Base-by-base conservation (phyloP, 2,329 filamentous ascomycete genomes). In the Aspergillus sp. region DNA sequence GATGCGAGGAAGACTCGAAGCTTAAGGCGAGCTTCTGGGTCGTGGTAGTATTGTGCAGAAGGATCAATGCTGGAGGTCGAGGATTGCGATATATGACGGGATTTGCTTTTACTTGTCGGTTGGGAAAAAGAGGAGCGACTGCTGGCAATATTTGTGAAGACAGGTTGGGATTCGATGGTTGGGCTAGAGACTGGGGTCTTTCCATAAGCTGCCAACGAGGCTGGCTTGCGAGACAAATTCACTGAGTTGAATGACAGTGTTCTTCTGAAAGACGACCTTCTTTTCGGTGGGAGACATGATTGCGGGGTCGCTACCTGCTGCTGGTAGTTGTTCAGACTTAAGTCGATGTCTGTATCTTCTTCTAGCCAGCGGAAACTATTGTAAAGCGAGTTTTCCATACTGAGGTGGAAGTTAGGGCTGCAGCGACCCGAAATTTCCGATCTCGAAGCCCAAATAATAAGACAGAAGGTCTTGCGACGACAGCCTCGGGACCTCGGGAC, bases 21-120 rank as follows among this genome's bases (percentile, higher is more conserved):
- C 75, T 96, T 96, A 66, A 91, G 82, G 34, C 93, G 86, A 40
- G 93, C 91, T 70, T 96, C 90, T 0, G 92, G 91, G 66, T 97
- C 92, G 71, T 91, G 90, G 69, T 96, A 97, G 75, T 96, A 89
- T 39, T 90, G 85, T 4, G 91, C 89, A 34, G 83, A 81, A 4
- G 88, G 83, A 66, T 96, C 91, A 57, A 90, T 84, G 19, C 80
- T 81, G 1, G 80, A 75, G 12, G 79, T 69, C 0, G 79, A 81
- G 2, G 77, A 77, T 27, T 79, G 57, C 83, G 77, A 39, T 79
- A 85, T 54, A 86, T 76, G 33, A 81, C 80, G 57, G 80, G 76
- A n/a, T 83, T 87, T 64, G 78, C 83, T 56, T 80, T 78, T 57
- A 59, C 61, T 64, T 51, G 69, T 68, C 51, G 82, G 41, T 64